Conservation (phyloP, 352 stramenopile species). For the Globisporangium spiculum region DNA sequence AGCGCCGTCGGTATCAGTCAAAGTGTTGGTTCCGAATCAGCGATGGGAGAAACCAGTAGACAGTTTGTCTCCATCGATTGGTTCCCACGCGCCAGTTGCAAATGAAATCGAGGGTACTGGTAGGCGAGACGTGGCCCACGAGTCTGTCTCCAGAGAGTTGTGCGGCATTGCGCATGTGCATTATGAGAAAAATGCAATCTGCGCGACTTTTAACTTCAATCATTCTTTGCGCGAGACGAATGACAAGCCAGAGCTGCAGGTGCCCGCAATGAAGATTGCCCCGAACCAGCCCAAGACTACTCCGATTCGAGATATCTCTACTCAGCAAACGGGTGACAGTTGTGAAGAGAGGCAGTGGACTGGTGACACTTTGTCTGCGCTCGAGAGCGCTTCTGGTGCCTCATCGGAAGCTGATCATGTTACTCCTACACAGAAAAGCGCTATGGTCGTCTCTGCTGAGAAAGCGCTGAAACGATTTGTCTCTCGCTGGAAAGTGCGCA, state of each 20-base stretch:
- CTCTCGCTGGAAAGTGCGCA: background rate
- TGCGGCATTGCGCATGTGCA: background rate
- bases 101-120: too few relatives aligned
- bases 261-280: background rate
- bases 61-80: background rate
- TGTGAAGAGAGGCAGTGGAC: background rate
- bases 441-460: background rate
- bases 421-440: background rate
- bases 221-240: background rate
- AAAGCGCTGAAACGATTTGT: background rate
- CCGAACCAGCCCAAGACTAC: background rate
- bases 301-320: background rate
- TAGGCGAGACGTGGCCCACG: background rate
- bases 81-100: background rate
- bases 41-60: background rate
- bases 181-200: background rate
- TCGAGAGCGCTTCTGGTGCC: background rate
- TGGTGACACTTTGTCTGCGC: background rate
- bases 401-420: background rate
- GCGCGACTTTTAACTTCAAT: background rate
- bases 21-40: background rate
- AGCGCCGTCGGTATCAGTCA: too few relatives aligned
- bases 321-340: background rate
- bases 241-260: background rate
- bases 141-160: background rate